A percentile compares a stretch with the other conserved stretches of the same genome.
Conservation (phyloP, 768 basidiomycete genomes). For the Leccinum sublutescens region DNA sequence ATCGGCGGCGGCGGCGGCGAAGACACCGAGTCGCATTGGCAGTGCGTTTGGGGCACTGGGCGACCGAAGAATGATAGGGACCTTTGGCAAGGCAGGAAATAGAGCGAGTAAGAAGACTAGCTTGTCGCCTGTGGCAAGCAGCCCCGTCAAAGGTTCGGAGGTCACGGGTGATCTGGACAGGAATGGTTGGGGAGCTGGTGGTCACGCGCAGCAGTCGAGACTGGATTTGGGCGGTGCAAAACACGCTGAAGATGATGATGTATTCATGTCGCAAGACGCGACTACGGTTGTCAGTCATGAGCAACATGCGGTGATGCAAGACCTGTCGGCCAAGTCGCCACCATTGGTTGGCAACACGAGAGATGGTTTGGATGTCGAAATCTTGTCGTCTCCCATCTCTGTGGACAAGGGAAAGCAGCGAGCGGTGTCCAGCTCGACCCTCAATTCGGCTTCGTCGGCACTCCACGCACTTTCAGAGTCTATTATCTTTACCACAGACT, state of each 20-base stretch:
- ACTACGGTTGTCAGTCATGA: neutral
- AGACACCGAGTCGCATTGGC: conserved; percentile 3
- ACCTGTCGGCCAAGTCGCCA: conserved; percentile 1
- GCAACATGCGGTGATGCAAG: neutral
- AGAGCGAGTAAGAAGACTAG: conserved; percentile 43
- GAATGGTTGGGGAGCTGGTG: conserved; percentile 5
- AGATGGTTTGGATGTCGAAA: conserved; percentile 11
- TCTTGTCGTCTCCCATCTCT: conserved; percentile 15
- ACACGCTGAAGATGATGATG: conserved; percentile 2
- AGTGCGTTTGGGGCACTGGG: neutral
- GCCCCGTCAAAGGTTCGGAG: conserved; percentile 43
- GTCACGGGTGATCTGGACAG: neutral
- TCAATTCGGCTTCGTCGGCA: conserved; percentile 17
- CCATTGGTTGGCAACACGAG: conserved; percentile 2
- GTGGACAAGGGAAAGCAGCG: conserved; percentile 26
- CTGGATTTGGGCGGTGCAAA: neutral
- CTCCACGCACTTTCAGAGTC: no score
- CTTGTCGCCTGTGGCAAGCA: conserved; percentile 44
- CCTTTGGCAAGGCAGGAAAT: conserved; percentile 23
- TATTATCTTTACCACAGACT: no score
- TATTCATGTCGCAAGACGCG: conserved; percentile 6
- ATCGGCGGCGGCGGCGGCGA: conserved; percentile 1
- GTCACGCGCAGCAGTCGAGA: neutral
- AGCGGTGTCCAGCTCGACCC: conserved; percentile 14
- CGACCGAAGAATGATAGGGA: conserved; percentile 13